Evolutionary conservation across 129 eudicot species (phyloP).

Genomic region (Dittrichia graveolens): DNA sequence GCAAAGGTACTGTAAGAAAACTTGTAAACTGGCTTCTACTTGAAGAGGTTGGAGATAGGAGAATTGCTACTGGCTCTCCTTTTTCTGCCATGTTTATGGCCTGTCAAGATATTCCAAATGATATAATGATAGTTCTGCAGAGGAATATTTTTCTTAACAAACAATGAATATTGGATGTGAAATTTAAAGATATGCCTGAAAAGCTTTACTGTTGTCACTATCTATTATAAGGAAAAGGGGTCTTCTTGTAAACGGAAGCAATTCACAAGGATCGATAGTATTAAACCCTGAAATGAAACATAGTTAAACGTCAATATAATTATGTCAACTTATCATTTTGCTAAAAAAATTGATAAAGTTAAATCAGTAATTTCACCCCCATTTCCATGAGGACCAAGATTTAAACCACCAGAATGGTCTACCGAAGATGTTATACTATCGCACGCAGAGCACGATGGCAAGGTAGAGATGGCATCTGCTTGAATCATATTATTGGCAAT

Average conservation of each 20-base stretch:
- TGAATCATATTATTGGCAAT: conserved; percentile 32
- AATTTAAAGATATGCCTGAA: conserved; percentile 48
- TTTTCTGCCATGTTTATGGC: conserved; percentile 53
- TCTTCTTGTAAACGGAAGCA: conserved; percentile 82
- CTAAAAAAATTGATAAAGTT: neutral
- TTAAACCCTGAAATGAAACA: conserved; percentile 46
- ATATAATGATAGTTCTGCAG: neutral
- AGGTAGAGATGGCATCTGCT: conserved; percentile 36
- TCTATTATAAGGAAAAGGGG: conserved; percentile 70
- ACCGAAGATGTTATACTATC: conserved; percentile 35
- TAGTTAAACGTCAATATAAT: neutral
- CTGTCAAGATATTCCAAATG: conserved; percentile 30
- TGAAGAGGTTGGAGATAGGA: conserved; percentile 57
- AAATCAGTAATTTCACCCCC: conserved; percentile 48
- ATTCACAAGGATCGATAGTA: conserved; percentile 64
- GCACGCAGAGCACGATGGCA: conserved; percentile 30
- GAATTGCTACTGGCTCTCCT: conserved; percentile 71
- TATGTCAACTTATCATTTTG: neutral
- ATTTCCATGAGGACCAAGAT: conserved; percentile 62
- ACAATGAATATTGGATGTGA: neutral
- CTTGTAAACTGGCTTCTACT: conserved; percentile 75
- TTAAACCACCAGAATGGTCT: conserved; percentile 50
- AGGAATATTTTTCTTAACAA: too few species aligned
- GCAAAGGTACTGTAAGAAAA: conserved; percentile 78
- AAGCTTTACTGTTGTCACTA: conserved; percentile 63